Conservation (phyloP, 805 yeast species). For the Kurtzmaniella fragi region DNA sequence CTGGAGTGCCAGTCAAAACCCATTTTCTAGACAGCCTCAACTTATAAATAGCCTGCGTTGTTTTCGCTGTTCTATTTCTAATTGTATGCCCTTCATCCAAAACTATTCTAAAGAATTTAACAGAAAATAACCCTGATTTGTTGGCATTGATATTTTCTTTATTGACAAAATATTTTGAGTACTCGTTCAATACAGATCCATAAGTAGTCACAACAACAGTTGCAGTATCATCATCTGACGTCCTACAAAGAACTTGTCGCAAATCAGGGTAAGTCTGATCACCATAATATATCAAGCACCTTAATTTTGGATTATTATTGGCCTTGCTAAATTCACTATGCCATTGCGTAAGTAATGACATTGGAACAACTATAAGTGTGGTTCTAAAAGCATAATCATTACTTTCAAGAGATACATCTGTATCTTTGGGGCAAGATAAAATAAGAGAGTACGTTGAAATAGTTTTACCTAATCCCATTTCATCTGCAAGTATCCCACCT, state of each 20-base stretch:
- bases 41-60: slow-evolving; percentile 72
- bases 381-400: slow-evolving; percentile 59
- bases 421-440: slow-evolving; percentile 57
- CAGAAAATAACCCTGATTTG: slow-evolving; percentile 58
- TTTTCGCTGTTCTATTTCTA: slow-evolving; percentile 70
- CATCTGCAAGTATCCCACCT: slow-evolving; percentile 94
- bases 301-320: slow-evolving; percentile 37
- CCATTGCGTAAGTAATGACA: slow-evolving; percentile 92
- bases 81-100: slow-evolving; percentile 91
- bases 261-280: slow-evolving; percentile 51
- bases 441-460: slow-evolving; percentile 75
- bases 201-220: slow-evolving; percentile 76
- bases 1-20: slow-evolving; percentile 92
- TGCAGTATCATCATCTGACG: slow-evolving; percentile 43
- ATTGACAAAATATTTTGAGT: slow-evolving; percentile 39
- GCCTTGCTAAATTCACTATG: slow-evolving; percentile 68
- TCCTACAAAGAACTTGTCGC: slow-evolving; percentile 35
- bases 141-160: slow-evolving; percentile 10
- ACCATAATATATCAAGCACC: slow-evolving; percentile 73
- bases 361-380: slow-evolving; percentile 81
- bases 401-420: slow-evolving; percentile 10
- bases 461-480: slow-evolving; percentile 95
- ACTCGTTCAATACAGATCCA: slow-evolving; percentile 81
- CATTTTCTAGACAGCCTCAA: slow-evolving; percentile 65
- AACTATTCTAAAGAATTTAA: slow-evolving; percentile 69